Conservation (phyloP, 805 yeast genomes). For the Cyberlindnera veronae region DNA sequence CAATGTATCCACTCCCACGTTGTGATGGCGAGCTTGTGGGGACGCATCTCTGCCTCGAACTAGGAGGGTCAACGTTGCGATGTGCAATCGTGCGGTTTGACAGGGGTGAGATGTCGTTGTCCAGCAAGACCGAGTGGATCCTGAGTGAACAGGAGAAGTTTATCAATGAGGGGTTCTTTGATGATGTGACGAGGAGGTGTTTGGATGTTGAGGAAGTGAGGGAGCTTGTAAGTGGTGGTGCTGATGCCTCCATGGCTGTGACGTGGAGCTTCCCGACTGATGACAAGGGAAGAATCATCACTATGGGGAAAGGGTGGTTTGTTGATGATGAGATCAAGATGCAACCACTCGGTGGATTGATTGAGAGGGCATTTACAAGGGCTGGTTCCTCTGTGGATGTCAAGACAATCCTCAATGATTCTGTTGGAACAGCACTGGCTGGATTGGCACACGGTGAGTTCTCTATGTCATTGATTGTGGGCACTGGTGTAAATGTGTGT, state of each 20-base stretch:
- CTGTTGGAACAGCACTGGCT: slow-evolving; percentile 55
- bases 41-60: slow-evolving; percentile 48
- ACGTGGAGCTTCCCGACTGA: slow-evolving; percentile 58
- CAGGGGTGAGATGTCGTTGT: not conserved
- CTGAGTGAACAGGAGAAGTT: slow-evolving; percentile 30
- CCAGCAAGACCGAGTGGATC: slow-evolving; percentile 12
- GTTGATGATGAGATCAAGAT: slow-evolving; percentile 39
- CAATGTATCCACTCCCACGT: not conserved
- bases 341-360: slow-evolving; percentile 38
- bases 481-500: slow-evolving; percentile 64
- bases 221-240: not conserved
- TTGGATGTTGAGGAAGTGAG: not conserved
- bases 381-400: slow-evolving; percentile 27
- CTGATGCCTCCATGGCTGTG: slow-evolving; percentile 37
- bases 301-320: slow-evolving; percentile 61
- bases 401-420: slow-evolving; percentile 53
- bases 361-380: slow-evolving; percentile 33
- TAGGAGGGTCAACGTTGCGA: slow-evolving; percentile 56
- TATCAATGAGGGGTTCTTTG: slow-evolving; percentile 41
- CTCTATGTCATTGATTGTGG: slow-evolving; percentile 55
- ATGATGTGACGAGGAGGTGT: slow-evolving; percentile 32
- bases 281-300: slow-evolving; percentile 38
- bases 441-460: slow-evolving; percentile 27
- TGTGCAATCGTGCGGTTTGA: slow-evolving; percentile 26
- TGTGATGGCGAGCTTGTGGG: no score